These are phyloP conservation scores for Pestalotiopsis sp. DNA, from an alignment of 2,329 filamentous ascomycete species.

Conservation along the genomic window DNA sequence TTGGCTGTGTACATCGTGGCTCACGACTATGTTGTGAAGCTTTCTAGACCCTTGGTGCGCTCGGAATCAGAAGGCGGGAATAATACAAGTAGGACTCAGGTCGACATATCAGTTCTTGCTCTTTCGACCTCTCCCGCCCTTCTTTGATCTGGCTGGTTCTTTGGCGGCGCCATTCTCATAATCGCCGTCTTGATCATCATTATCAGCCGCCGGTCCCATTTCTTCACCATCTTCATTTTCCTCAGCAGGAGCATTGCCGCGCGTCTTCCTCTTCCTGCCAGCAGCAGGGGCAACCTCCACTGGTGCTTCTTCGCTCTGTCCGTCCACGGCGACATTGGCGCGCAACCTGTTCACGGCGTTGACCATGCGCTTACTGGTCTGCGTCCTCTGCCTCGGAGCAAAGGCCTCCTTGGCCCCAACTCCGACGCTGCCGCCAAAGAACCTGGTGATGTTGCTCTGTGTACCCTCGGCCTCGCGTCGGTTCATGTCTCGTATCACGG, in stretches of 20 bases:
- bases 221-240: conserved; percentile 19
- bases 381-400: conserved; percentile 65
- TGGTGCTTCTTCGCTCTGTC: conserved; percentile 8
- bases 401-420: conserved; percentile 67
- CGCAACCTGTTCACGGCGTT: conserved; percentile 70
- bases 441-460: conserved; percentile 94
- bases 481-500: conserved; percentile 96
- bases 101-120: conserved; percentile 1
- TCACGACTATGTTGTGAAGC: no score
- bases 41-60: no score
- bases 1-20: neutral
- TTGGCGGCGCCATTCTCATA: conserved; percentile 14
- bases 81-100: no score
- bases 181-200: conserved; percentile 12
- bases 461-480: conserved; percentile 83
- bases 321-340: conserved; percentile 44
- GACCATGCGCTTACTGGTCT: conserved; percentile 74
- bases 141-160: neutral
- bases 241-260: conserved; percentile 15
- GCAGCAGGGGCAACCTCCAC: conserved; percentile 18
- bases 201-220: conserved; percentile 14
- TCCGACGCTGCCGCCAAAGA: conserved; percentile 76
- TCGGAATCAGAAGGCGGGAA: no score
- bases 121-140: conserved; percentile 12
- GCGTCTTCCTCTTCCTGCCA: conserved; percentile 34